These are phyloP conservation scores for Chaetothyriales sp. DNA, from an alignment of 2,329 filamentous ascomycete genomes.

Conservation along the genomic window DNA sequence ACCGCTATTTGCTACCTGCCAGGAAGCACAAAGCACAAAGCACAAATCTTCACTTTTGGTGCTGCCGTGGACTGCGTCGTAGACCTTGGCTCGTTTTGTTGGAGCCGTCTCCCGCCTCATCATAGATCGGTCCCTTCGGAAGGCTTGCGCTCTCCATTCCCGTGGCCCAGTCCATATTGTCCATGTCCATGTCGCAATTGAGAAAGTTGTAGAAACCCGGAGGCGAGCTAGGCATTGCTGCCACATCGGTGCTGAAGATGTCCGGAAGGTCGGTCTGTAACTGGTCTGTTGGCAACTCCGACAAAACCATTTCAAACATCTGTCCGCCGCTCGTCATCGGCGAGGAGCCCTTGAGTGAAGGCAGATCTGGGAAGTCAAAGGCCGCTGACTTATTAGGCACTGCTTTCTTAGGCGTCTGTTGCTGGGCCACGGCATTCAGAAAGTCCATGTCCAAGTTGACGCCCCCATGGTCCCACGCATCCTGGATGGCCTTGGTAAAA, in stretches of 20 bases:
- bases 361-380: slow-evolving; percentile 26
- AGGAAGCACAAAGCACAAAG: too few relatives aligned
- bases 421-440: slow-evolving; percentile 5
- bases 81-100: not conserved
- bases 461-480: slow-evolving; percentile 3
- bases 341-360: slow-evolving; percentile 17
- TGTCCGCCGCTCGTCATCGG: slow-evolving; percentile 7
- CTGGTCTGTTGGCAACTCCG: slow-evolving; percentile 14
- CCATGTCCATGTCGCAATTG: slow-evolving; percentile 9
- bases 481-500: slow-evolving; percentile 14
- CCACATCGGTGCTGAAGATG: slow-evolving; percentile 29
- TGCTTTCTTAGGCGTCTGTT: slow-evolving; percentile 26
- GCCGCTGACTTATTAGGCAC: slow-evolving; percentile 23
- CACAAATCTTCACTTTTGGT: not conserved
- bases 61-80: slow-evolving; percentile 3
- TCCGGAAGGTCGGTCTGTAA: slow-evolving; percentile 23
- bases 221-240: slow-evolving; percentile 31
- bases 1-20: not conserved
- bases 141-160: not conserved
- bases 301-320: slow-evolving; percentile 11
- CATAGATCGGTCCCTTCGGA: not conserved
- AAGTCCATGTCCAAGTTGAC: slow-evolving; percentile 2
- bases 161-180: slow-evolving; percentile 7
- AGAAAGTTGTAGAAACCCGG: slow-evolving; percentile 21
- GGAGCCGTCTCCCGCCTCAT: not conserved